Evolutionary conservation across 192 early-diverging fungal genomes (phyloP).

Genomic region (Gonapodya prolifera): DNA sequence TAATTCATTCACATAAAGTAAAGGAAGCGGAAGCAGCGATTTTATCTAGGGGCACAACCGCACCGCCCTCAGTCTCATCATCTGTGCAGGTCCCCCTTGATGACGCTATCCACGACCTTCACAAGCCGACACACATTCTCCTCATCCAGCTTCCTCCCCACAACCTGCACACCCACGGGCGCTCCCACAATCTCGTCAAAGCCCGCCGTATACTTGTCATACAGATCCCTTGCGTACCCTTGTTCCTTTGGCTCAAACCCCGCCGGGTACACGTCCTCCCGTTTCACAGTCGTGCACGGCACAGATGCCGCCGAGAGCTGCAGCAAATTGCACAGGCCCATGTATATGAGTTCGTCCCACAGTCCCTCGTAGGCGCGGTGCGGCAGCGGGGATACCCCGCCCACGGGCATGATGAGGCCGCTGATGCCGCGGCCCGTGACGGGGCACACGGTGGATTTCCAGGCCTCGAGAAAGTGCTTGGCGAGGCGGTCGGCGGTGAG

Average conservation of each 20-base stretch:
- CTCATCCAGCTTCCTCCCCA: conserved; percentile 12
- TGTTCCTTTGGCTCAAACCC: not conserved
- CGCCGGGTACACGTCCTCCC: not conserved
- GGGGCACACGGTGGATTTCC: too few species aligned
- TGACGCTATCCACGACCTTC: conserved; percentile 8
- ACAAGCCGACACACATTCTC: conserved; percentile 12
- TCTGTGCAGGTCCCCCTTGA: not conserved
- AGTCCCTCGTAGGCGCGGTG: too few species aligned
- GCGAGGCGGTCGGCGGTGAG: too few species aligned
- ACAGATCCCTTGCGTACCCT: not conserved
- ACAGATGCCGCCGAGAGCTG: not conserved
- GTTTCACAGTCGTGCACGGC: not conserved
- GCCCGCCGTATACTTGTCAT: not conserved
- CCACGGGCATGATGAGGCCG: not conserved
- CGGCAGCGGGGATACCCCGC: not conserved
- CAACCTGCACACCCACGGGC: conserved; percentile 8
- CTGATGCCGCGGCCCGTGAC: too few species aligned
- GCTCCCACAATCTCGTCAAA: not conserved
- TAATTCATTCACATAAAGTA: too few species aligned
- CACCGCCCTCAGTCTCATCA: not conserved
- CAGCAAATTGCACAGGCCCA: not conserved
- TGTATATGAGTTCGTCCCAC: not conserved
- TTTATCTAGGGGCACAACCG: too few species aligned
- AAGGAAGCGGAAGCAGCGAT: too few species aligned
- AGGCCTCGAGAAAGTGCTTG: too few species aligned